Evolutionary conservation across 768 basidiomycete species (phyloP), one percentile per base, ranked within the genome.

Genomic region (Panellus pusillus): DNA sequence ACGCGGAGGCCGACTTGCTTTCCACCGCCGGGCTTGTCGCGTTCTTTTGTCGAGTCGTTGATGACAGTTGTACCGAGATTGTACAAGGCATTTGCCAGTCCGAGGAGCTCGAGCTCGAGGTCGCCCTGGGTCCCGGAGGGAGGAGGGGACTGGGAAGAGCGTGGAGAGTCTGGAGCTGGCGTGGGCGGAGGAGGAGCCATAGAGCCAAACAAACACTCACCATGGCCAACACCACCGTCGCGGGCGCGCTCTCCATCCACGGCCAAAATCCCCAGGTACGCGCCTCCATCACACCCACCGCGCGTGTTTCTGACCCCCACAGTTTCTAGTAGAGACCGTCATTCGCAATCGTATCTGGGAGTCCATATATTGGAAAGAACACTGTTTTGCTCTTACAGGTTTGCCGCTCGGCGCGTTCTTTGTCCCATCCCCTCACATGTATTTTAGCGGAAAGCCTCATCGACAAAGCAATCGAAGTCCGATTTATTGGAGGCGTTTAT

Each of bases 331-430:
- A 27, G 97, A 98, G 78, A 96, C 92, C 35, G 91, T 98, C 58
- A 95, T 98, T 61, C 86, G 97, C 48, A 91, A 87, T 66, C 84
- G 97, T 57, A 97, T 99, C 56, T 99, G 96, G 77, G 96, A 98
- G 69, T 89, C 90, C 0, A 70, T 78, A 7, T 99, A 83, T 71
- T 99, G 96, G 96, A 99, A 99, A 74, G 96, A 99, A 68, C 93
- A 97, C 62, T 99, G 96, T 67, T 99, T 99, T 67, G 96, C 96
- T 18, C 75, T 99, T 43, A 97, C 93, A 55, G 93, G 93, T 91
- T 45, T 46, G 79, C 70, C 13, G 15, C 36, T 4, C 53, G 12
- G 35, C 40, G 43, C 37, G 13, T 18, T 18, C n/a, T 27, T 31
- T 24, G 24, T 43, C 28, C 51, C 14, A 36, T 57, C n/a, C 24